A percentile compares a stretch with the other conserved stretches of the same genome.
phyloP scores from a whole-genome alignment of 2,329 filamentous ascomycete genomes.

The Fusarium sp. region DNA sequence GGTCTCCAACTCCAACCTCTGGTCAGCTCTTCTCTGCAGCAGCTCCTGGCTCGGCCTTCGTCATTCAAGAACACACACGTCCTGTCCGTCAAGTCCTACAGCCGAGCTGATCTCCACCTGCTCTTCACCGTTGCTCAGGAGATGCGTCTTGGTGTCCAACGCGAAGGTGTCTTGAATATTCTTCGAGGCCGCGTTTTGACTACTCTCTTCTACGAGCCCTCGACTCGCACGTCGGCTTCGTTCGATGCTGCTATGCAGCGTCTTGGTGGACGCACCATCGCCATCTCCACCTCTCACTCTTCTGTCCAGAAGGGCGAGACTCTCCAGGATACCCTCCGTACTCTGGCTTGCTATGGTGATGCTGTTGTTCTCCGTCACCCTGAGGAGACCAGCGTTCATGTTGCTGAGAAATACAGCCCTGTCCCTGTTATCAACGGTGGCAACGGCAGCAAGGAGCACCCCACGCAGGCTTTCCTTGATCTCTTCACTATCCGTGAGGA shows the following conservation, averaged over 20 bases:
- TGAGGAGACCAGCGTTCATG: constrained; percentile 79
- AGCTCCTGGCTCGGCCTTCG: constrained; percentile 78
- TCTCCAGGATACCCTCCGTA: constrained; percentile 92
- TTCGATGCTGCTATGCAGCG: constrained; percentile 99
- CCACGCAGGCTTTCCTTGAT: constrained; percentile 96
- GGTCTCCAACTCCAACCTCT: constrained; percentile 60
- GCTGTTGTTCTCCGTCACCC: constrained; percentile 97
- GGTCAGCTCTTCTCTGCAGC: constrained; percentile 69
- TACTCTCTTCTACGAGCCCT: constrained; percentile 98
- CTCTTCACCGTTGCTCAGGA: constrained; percentile 97
- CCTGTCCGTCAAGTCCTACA: constrained; percentile 91
- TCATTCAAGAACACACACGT: constrained; percentile 91
- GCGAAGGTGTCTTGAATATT: constrained; percentile 87
- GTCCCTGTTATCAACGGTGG: constrained; percentile 97
- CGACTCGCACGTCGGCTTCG: constrained; percentile 91
- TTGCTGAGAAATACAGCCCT: constrained; percentile 85
- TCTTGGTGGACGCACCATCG: constrained; percentile 86
- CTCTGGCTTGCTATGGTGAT: constrained; percentile 92
- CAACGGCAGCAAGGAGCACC: constrained; percentile 95
- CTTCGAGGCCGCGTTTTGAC: constrained; percentile 87
- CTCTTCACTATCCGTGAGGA: constrained; percentile 99
- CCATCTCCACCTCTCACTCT: constrained; percentile 83
- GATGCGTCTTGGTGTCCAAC: constrained; percentile 94
- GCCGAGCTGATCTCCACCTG: constrained; percentile 85
- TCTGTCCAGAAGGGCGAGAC: constrained; percentile 95